Evolutionary conservation across 2,329 filamentous ascomycete species (phyloP).

Genomic region (Aspergillus oerlinghausenensis): DNA sequence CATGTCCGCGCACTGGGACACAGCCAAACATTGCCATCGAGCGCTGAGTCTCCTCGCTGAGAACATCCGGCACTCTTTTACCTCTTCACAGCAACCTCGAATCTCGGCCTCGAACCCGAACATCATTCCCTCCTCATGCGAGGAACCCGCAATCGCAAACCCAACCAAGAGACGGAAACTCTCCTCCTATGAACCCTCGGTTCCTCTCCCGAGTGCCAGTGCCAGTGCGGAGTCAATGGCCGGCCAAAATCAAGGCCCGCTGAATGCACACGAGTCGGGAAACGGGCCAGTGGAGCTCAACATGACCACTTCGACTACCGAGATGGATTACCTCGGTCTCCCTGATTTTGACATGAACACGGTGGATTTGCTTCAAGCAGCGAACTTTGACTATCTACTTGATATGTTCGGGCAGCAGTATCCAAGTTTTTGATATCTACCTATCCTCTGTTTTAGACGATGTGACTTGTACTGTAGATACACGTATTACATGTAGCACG

Average conservation of each 20-base stretch:
- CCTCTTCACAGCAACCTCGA: not conserved
- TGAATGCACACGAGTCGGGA: not conserved
- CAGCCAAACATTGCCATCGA: constrained; percentile 36
- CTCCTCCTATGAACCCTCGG: not conserved
- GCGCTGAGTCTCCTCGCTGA: constrained; percentile 30
- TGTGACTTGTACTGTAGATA: not conserved
- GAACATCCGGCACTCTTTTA: constrained; percentile 24
- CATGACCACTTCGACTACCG: not conserved
- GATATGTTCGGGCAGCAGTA: constrained; percentile 30
- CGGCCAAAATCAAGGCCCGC: not conserved
- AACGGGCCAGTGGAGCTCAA: not conserved
- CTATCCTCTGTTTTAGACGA: not conserved
- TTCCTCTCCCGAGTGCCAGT: not conserved
- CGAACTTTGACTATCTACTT: constrained; percentile 29
- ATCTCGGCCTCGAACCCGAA: not conserved
- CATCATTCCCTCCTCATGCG: not conserved
- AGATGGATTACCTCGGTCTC: too few species aligned
- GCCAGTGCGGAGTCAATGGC: not conserved
- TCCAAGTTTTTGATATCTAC: constrained; percentile 21
- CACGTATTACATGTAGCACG: not conserved
- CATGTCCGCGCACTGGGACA: constrained; percentile 39
- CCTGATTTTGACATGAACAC: constrained; percentile 19
- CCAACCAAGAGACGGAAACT: not conserved
- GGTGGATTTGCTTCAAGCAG: constrained; percentile 29
- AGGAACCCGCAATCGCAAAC: not conserved